Base-by-base conservation (phyloP, 768 basidiomycete genomes). In the button mushroom (Agaricus bisporus) region DNA sequence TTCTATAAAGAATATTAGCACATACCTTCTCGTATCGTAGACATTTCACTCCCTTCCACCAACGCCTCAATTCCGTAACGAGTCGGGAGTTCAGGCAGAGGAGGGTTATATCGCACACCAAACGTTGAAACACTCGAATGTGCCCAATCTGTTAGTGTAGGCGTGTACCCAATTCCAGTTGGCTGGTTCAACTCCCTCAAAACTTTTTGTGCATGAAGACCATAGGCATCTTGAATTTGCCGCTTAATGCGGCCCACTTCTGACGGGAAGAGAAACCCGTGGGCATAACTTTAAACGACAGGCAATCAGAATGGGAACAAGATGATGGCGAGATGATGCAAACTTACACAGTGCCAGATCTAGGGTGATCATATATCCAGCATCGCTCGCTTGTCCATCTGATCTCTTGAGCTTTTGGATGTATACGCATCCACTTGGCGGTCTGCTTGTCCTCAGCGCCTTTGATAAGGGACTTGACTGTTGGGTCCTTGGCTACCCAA, bases 291-390 rank as follows among this genome's bases (percentile, higher is more conserved):
- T 62, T 9, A 52, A 49, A 3, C 22, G 58, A 18, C 45, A 48
- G 53, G 48, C 42, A 45, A 53, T 41, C 41, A 50, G 51, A 36
- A 29, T 32, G 56, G 20, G 35, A 17, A 36, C 26, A 17, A 25
- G 38, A 51, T 18, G 49, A 35, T 32, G 35, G 55, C 43, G 26
- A 51, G 42, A 52, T 42, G 52, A 50, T 28, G 38, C 26, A 49
- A 17, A 76, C 89, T 63, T 74, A 94, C 84, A 95, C 94, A 17
- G 95, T 97, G 45, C 90, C 88, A 14, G 90, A 84, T 46, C 92
- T 86, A 1, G 95, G 95, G 69, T 98, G 95, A 65, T 99, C 95
- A 68, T 99, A 98, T 59, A 99, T 91, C 91, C 92, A 95, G 69
- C 95, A 98, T 25, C 86, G 81, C 64, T 99, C 95, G 60, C 88